phyloP scores from a whole-genome alignment of 1,139 yeast genomes.

The Candida pseudoviswanathii region DNA sequence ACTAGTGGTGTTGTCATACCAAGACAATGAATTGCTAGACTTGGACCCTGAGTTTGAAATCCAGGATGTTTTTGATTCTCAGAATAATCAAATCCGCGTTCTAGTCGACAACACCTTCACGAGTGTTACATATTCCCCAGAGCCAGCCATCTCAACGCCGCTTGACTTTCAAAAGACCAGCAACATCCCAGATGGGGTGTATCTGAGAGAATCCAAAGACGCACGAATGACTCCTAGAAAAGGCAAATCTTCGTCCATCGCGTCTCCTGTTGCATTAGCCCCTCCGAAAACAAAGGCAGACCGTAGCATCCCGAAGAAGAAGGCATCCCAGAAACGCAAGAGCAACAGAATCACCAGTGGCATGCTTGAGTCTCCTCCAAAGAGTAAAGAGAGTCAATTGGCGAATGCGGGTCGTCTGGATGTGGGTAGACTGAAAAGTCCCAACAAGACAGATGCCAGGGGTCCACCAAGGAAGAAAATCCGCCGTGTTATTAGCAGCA shows the following conservation, averaged over 20 bases:
- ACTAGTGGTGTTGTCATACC: conserved; percentile 56
- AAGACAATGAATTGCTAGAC: conserved; percentile 68
- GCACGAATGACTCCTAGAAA: conserved; percentile 19
- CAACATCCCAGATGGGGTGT: conserved; percentile 5
- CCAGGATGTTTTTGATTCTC: conserved; percentile 56
- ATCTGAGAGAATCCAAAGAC: conserved; percentile 15
- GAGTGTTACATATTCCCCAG: conserved; percentile 2
- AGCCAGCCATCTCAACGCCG: conserved; percentile 2
- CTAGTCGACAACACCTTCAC: conserved; percentile 35
- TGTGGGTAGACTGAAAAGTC: neutral
- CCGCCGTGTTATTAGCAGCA: no score
- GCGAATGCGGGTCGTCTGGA: neutral
- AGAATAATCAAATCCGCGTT: conserved; percentile 58
- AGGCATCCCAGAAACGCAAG: conserved; percentile 5
- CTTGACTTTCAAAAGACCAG: neutral
- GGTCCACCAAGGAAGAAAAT: neutral
- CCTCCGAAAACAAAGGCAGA: conserved; percentile 19
- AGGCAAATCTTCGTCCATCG: conserved; percentile 5
- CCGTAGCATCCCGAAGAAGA: conserved; percentile 31
- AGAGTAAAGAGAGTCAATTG: conserved; percentile 8
- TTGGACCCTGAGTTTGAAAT: conserved; percentile 74
- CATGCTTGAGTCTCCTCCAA: conserved; percentile 50
- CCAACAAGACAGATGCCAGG: neutral
- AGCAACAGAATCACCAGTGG: conserved; percentile 63
- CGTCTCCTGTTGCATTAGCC: conserved; percentile 28